Base-by-base conservation (phyloP, 2,329 filamentous ascomycete genomes). In the Fonsecaea pugnacius region DNA sequence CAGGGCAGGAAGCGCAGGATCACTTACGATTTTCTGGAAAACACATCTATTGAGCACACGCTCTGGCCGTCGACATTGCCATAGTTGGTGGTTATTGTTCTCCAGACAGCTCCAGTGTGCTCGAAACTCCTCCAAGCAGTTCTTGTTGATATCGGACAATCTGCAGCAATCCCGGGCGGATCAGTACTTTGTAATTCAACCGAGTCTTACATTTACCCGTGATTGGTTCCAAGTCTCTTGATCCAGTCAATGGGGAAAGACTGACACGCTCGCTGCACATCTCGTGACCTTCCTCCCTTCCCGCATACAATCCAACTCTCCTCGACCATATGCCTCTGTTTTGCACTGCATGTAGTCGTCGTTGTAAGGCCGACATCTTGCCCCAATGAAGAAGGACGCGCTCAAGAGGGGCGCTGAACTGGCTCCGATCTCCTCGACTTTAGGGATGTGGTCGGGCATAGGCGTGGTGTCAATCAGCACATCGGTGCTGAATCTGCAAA, bases 301-400 rank as follows among this genome's bases (percentile, higher is more conserved):
- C 84, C 91, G 94, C 85, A 99, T 82, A 81, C 95, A 99, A 72
- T 96, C 91, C 69, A 96, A 79, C 84, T 99, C 95, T 78, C 92
- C 95, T 79, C 87, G 88, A 73, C 95, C 95, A 68, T 91, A 89
- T 74, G 92, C 89, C 81, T 97, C 92, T 72, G 87, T 91, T 89
- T 99, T 99, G 90, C 95, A 99, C 83, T 96, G 91, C 94, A 99
- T 99, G 82, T 90, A 99, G 82, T 99, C 95, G 84, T 99, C 95
- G 80, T 98, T 98, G 85, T 93, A 99, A 63, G 91, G 84, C 78
- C 87, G 90, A 88, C 95, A 99, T 76, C 94, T 89, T 71, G 92
- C 93, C 69, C 95, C 95, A 77, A 99, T 99, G 79, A 98, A 99
- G 85, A 91, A 99, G 58, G 92, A 88, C 35, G 95, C 95, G 70